phyloP scores from a whole-genome alignment of 805 yeast species.

The Teunomyces panamensis region DNA sequence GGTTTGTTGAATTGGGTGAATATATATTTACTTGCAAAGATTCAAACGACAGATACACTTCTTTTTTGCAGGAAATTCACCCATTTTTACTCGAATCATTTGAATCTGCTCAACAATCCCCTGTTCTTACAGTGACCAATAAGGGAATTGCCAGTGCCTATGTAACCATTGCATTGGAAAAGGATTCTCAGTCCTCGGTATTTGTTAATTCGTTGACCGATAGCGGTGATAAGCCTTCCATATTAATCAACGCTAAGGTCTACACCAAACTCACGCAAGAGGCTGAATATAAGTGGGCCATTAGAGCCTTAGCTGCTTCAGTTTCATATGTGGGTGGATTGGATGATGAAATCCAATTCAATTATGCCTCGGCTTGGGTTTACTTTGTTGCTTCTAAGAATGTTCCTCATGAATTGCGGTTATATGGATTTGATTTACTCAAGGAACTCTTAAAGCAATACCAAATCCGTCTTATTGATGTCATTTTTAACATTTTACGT shows the following conservation, averaged over 20 bases:
- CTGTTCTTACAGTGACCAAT: constrained; percentile 51
- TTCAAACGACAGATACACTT: neutral
- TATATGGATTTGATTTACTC: constrained; percentile 31
- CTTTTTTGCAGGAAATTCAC: constrained; percentile 12
- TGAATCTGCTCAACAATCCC: constrained; percentile 47
- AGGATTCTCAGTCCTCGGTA: constrained; percentile 9
- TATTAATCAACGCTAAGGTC: constrained; percentile 46
- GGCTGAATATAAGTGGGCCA: constrained; percentile 53
- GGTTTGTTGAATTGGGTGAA: constrained; percentile 57
- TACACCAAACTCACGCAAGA: constrained; percentile 46
- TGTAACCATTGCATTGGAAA: constrained; percentile 37
- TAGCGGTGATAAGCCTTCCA: constrained; percentile 45
- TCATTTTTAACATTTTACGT: constrained; percentile 31
- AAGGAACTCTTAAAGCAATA: constrained; percentile 37
- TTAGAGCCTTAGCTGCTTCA: constrained; percentile 41
- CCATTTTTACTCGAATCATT: constrained; percentile 26
- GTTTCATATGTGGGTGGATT: constrained; percentile 14
- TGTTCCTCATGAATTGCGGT: constrained; percentile 32
- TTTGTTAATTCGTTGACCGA: constrained; percentile 32
- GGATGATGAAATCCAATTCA: constrained; percentile 12
- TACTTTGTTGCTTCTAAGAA: constrained; percentile 43
- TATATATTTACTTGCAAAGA: constrained; percentile 5
- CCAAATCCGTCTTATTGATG: constrained; percentile 36
- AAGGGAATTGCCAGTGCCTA: constrained; percentile 55
- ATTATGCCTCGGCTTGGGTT: constrained; percentile 50